phyloP scores from a whole-genome alignment of 2,329 filamentous ascomycete genomes.

The Ambrosiella beaveri region DNA sequence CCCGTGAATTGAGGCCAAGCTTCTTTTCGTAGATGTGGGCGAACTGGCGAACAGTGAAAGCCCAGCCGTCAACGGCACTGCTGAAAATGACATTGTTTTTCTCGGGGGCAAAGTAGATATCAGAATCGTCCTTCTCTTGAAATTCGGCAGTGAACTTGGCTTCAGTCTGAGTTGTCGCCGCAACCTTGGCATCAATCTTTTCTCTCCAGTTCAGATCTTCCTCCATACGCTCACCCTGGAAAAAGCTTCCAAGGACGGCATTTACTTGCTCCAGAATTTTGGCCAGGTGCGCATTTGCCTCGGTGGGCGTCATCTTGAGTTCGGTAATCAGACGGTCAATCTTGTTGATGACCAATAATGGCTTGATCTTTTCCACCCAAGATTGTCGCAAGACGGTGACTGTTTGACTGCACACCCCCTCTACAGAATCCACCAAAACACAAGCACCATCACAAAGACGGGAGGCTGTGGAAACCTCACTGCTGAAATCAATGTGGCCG shows the following conservation, averaged over 20 bases:
- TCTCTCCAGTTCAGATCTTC: slow-evolving; percentile 94
- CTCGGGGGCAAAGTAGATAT: slow-evolving; percentile 94
- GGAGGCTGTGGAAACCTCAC: slow-evolving; percentile 90
- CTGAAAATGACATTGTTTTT: slow-evolving; percentile 99
- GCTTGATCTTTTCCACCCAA: slow-evolving; percentile 91
- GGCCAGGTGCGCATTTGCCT: slow-evolving; percentile 77
- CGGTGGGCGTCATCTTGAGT: slow-evolving; percentile 76
- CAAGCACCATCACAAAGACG: slow-evolving; percentile 87
- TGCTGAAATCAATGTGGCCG: slow-evolving; percentile 96
- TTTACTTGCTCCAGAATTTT: slow-evolving; percentile 92
- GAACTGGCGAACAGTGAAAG: slow-evolving; percentile 90
- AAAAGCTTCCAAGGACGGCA: slow-evolving; percentile 91
- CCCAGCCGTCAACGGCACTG: slow-evolving; percentile 97
- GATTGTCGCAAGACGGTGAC: slow-evolving; percentile 90
- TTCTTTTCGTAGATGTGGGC: slow-evolving; percentile 91
- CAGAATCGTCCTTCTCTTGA: slow-evolving; percentile 85
- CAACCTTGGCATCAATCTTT: slow-evolving; percentile 71
- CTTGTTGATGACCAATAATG: slow-evolving; percentile 91
- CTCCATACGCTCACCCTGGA: slow-evolving; percentile 96
- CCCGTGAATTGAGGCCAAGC: slow-evolving; percentile 73
- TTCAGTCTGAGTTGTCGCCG: slow-evolving; percentile 42
- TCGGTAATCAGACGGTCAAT: slow-evolving; percentile 91
- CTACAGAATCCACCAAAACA: slow-evolving; percentile 87
- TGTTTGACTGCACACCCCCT: slow-evolving; percentile 96
- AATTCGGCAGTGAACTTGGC: slow-evolving; percentile 41